A percentile compares a stretch with the other conserved stretches of the same genome.
phyloP scores from a whole-genome alignment of 805 yeast species.

The Brettanomyces anomalus region DNA sequence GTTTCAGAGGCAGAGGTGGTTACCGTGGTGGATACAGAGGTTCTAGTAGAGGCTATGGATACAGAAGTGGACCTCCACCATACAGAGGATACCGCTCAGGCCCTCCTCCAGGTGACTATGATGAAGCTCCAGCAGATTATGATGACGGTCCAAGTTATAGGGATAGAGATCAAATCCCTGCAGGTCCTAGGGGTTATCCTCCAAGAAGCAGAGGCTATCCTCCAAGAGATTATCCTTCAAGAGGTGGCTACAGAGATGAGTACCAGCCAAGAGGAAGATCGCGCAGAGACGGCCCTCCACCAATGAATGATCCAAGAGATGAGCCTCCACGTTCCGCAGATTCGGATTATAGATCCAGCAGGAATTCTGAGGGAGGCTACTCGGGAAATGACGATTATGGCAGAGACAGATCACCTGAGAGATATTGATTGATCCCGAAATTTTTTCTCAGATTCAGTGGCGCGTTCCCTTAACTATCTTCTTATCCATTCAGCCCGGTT shows the following conservation, averaged over 20 bases:
- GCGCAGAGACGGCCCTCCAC: slow-evolving; percentile 19
- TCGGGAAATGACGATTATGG: slow-evolving; percentile 40
- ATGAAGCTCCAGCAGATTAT: slow-evolving; percentile 1
- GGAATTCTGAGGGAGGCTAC: slow-evolving; percentile 15
- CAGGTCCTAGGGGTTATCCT: slow-evolving; percentile 10
- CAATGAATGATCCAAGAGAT: slow-evolving; percentile 21
- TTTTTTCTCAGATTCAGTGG: too few relatives aligned
- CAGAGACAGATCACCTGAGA: slow-evolving; percentile 71
- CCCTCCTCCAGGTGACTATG: slow-evolving; percentile 14
- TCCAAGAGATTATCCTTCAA: slow-evolving; percentile 11
- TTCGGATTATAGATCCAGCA: slow-evolving; percentile 26
- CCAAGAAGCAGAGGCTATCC: slow-evolving; percentile 24
- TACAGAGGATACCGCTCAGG: slow-evolving; percentile 24
- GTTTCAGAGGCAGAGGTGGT: slow-evolving; percentile 32
- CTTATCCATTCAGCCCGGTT: too few relatives aligned
- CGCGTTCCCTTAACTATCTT: too few relatives aligned
- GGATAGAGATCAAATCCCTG: slow-evolving; percentile 16
- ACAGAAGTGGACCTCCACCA: slow-evolving; percentile 14
- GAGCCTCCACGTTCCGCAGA: slow-evolving; percentile 14
- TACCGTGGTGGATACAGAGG: slow-evolving; percentile 10
- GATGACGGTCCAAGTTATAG: slow-evolving; percentile 16
- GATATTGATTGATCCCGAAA: slow-evolving; percentile 36
- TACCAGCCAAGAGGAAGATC: slow-evolving; percentile 25
- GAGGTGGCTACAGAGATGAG: slow-evolving; percentile 23
- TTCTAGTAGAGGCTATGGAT: slow-evolving; percentile 12